Conservation (phyloP, 768 basidiomycete genomes). For the Tulasnella calospora region DNA sequence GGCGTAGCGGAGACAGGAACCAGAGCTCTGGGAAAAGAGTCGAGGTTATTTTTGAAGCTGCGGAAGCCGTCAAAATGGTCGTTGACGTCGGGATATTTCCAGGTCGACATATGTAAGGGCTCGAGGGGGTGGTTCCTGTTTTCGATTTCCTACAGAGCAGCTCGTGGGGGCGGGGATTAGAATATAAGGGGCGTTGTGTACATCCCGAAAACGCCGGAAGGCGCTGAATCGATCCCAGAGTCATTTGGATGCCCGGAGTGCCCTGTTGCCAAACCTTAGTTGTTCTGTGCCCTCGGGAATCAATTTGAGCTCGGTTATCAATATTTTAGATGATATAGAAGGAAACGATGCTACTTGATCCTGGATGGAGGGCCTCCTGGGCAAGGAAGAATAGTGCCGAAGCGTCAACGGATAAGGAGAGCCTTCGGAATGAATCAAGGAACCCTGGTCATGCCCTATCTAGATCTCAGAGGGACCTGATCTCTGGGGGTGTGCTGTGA, state of each 20-base stretch:
- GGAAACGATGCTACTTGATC: neutral
- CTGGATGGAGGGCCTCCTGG: neutral
- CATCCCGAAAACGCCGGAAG: neutral
- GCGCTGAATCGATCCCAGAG: neutral
- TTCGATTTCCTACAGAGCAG: neutral
- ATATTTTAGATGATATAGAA: neutral
- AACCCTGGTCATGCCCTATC: too few species aligned
- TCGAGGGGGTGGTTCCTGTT: neutral
- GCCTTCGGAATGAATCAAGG: too few species aligned
- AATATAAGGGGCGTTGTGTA: neutral
- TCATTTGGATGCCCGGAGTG: neutral
- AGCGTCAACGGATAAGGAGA: too few species aligned
- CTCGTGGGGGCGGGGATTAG: neutral
- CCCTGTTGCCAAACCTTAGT: neutral
- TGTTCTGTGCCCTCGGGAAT: neutral
- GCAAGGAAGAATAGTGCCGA: too few species aligned
- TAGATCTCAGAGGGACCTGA: too few species aligned
- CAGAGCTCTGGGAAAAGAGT: neutral
- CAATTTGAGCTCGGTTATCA: neutral
- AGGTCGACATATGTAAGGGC: neutral
- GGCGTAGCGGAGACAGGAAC: neutral
- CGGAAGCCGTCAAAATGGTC: neutral
- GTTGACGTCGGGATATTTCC: neutral
- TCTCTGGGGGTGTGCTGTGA: too few species aligned
- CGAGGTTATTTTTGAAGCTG: neutral